Conservation (phyloP, 768 basidiomycete species). For the Boletus pseudo-olivaceus region DNA sequence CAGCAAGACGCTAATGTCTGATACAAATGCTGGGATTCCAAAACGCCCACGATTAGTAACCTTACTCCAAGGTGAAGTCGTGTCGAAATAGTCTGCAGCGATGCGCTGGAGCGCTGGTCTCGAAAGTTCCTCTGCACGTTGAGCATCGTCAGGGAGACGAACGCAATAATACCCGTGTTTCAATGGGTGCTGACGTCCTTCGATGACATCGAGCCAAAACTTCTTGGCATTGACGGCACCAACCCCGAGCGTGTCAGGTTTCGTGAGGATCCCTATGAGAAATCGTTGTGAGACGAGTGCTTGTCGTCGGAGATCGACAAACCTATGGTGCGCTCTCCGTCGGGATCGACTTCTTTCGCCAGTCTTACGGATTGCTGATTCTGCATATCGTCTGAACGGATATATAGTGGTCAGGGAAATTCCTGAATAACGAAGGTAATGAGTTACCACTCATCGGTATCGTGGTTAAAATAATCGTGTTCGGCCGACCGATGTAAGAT, state of each 20-base stretch:
- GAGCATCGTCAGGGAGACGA: conserved; percentile 57
- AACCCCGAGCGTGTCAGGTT: conserved; percentile 52
- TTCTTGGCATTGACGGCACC: conserved; percentile 41
- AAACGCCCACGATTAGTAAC: conserved; percentile 47
- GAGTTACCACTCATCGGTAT: conserved; percentile 60
- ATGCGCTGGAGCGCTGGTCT: conserved; percentile 35
- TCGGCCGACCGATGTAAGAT: conserved; percentile 42
- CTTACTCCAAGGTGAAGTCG: conserved; percentile 49
- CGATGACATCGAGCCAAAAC: conserved; percentile 50
- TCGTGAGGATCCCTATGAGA: conserved; percentile 60
- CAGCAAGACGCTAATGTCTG: conserved; percentile 49
- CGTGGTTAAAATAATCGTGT: conserved; percentile 61
- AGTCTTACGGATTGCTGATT: conserved; percentile 57
- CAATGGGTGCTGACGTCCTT: conserved; percentile 44
- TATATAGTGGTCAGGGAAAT: background rate
- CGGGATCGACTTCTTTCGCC: conserved; percentile 50
- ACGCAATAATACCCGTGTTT: conserved; percentile 64
- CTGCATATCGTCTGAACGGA: conserved; percentile 58
- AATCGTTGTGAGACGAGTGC: background rate
- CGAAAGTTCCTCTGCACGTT: conserved; percentile 40
- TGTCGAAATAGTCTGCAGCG: conserved; percentile 45
- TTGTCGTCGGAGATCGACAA: background rate
- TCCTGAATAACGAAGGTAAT: background rate
- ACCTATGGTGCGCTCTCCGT: conserved; percentile 64
- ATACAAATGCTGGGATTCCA: conserved; percentile 51